These are phyloP conservation scores for Ganoderma lingzhi DNA, from an alignment of 1,284 basidiomycete species.

Conservation along the genomic window DNA sequence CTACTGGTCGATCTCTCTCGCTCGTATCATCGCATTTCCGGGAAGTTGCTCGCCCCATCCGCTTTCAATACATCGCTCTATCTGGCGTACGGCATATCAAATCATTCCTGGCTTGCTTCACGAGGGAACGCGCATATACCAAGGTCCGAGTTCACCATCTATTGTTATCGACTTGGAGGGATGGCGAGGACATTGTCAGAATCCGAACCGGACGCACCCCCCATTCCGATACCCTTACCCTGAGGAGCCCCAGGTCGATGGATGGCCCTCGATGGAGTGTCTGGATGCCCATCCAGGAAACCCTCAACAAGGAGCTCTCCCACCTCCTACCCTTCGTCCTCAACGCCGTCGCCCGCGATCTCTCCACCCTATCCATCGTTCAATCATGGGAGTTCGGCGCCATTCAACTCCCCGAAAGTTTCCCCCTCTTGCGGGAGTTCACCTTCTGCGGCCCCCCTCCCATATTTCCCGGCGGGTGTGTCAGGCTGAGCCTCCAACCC, in stretches of 20 bases:
- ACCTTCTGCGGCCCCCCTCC: conserved; percentile 15
- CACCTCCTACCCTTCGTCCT: conserved; percentile 15
- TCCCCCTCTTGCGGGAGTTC: conserved; percentile 16
- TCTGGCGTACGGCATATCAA: conserved; percentile 10
- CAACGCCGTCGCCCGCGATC: conserved; percentile 9
- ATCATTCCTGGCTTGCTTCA: conserved; percentile 14
- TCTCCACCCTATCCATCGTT: conserved; percentile 20
- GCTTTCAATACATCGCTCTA: conserved; percentile 19
- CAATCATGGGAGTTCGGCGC: conserved; percentile 21
- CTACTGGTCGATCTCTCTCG: conserved; percentile 25
- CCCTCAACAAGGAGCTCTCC: conserved; percentile 13
- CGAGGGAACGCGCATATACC: conserved; percentile 1
- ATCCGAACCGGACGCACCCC: conserved; percentile 2
- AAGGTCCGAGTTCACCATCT: conserved; percentile 13
- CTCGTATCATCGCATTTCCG: conserved; percentile 17
- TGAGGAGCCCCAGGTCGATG: not conserved
- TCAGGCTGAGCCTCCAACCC: not conserved
- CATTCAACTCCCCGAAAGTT: conserved; percentile 6
- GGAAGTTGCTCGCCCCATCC: conserved; percentile 10
- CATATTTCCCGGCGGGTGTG: conserved; percentile 9
- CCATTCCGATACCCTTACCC: not conserved
- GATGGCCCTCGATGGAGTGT: conserved; percentile 3
- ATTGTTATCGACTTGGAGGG: conserved; percentile 20
- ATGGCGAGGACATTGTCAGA: conserved; percentile 17
- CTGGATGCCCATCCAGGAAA: conserved; percentile 13